Base-by-base conservation (phyloP, 2,329 filamentous ascomycete genomes). In the Thermothelomyces thermophilus region DNA sequence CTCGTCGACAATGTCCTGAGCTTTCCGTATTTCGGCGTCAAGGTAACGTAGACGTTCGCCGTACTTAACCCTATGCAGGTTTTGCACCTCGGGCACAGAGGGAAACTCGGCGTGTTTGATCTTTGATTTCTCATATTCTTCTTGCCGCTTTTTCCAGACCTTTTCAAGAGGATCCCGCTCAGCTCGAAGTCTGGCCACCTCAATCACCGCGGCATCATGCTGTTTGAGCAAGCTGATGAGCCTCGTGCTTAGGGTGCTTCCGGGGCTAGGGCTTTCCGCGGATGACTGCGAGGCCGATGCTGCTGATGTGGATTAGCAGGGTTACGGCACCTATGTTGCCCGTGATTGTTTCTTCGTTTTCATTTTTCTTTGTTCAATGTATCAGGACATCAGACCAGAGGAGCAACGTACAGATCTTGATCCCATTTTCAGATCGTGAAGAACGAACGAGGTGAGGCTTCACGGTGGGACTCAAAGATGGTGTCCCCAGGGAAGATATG, bases 51-150 rank as follows among this genome's bases (percentile, higher is more conserved):
- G 22, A 11, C 46, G 46, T 11, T 39, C 45, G 9, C 41, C 48
- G 42, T 47, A 42, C 16, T 28, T 57, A 9, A 40, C 30, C 19
- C 48, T 37, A 24, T 51, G 56, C 48, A 54, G 55, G 8, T 55
- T 58, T 30, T 61, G 61, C 2, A 60, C 37, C 33, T 63, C 61
- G 0, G 57, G 53, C 1, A 60, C 30, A 11, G 60, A 60, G 9
- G 57, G 58, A 17, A 59, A 61, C 6, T 60, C 58, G 17, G 52
- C 48, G 41, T 56, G 51, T 36, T 58, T 61, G 3, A 35, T 40
- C 41, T 46, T 55, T 0, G 55, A 51, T 37, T 51, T 59, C 4
- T 57, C 46, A 43, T 59, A 58, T 20, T 62, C 60, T 0, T 30
- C 48, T 16, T 56, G 47, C 37, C 56, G 52, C 22, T 52, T 28